phyloP scores from a whole-genome alignment of 2,329 filamentous ascomycete species.

The Anthostomella pinea region DNA sequence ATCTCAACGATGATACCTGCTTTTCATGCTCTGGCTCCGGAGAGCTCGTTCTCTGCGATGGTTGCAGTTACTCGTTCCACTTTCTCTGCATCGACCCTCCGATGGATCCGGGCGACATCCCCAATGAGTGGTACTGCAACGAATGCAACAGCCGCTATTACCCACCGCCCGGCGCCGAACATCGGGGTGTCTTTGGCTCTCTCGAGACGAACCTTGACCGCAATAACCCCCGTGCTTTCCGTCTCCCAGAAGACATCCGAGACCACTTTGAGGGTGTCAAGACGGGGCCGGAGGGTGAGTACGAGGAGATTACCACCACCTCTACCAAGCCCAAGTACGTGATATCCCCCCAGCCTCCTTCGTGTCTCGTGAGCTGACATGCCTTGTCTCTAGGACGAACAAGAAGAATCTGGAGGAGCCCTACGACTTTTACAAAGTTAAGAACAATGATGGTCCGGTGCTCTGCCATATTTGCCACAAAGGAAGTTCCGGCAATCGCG shows the following conservation, averaged over 20 bases:
- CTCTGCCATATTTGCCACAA: slow-evolving; percentile 75
- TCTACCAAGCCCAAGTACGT: slow-evolving; percentile 58
- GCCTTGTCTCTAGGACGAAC: slow-evolving; percentile 38
- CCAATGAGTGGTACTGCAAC: slow-evolving; percentile 84
- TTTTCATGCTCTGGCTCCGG: slow-evolving; percentile 81
- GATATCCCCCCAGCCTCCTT: neutral
- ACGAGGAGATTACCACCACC: slow-evolving; percentile 68
- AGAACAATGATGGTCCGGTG: slow-evolving; percentile 70
- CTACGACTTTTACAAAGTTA: slow-evolving; percentile 65
- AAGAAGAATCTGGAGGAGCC: slow-evolving; percentile 58
- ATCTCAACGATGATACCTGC: slow-evolving; percentile 88
- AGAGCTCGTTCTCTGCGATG: slow-evolving; percentile 89
- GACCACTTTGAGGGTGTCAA: slow-evolving; percentile 77
- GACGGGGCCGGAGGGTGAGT: slow-evolving; percentile 74
- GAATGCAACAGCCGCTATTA: slow-evolving; percentile 57
- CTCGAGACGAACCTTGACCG: slow-evolving; percentile 65
- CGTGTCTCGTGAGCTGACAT: slow-evolving; percentile 29
- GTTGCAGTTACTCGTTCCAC: slow-evolving; percentile 86
- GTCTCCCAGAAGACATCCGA: slow-evolving; percentile 67
- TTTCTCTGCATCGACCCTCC: slow-evolving; percentile 85
- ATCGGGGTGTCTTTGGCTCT: slow-evolving; percentile 57
- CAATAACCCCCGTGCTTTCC: slow-evolving; percentile 69
- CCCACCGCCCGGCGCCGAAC: slow-evolving; percentile 40
- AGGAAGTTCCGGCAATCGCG: slow-evolving; percentile 59
- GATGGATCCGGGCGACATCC: slow-evolving; percentile 58